phyloP scores from a whole-genome alignment of 495 filamentous ascomycete species.

The Penicillium longicatenatum region DNA sequence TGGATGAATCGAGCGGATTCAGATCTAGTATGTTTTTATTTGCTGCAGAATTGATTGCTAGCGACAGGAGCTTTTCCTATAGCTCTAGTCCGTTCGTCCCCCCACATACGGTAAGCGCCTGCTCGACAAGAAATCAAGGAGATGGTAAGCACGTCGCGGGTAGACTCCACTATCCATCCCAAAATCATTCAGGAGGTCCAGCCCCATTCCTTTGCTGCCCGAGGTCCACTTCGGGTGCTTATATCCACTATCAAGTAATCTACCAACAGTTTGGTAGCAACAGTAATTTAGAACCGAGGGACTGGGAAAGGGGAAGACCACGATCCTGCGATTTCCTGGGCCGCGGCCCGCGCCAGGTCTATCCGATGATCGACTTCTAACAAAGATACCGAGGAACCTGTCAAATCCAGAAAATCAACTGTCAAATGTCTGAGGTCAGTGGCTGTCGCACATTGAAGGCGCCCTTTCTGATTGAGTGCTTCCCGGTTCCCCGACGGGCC shows the following conservation, averaged over 20 bases:
- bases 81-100: neutral
- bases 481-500: conserved; percentile 21
- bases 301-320: conserved; percentile 19
- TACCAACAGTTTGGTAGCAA: conserved; percentile 15
- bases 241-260: neutral
- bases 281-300: conserved; percentile 19
- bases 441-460: neutral
- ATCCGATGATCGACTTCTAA: conserved; percentile 4
- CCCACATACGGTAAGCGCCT: neutral
- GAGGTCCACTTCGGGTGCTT: conserved; percentile 5
- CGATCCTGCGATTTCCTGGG: conserved; percentile 13
- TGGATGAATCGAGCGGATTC: neutral
- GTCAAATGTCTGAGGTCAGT: neutral
- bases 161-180: neutral
- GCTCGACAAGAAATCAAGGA: neutral
- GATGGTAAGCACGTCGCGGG: neutral
- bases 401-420: conserved; percentile 8
- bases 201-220: conserved; percentile 6
- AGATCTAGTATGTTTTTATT: neutral
- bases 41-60: neutral
- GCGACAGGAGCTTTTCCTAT: neutral
- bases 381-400: conserved; percentile 21
- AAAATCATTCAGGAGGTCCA: conserved; percentile 2
- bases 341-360: conserved; percentile 5
- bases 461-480: neutral